A percentile compares a stretch with the other conserved stretches of the same genome.
Evolutionary conservation across 176 grass and related monocot species (phyloP).

Genomic region (Phoenix roebelenii): DNA sequence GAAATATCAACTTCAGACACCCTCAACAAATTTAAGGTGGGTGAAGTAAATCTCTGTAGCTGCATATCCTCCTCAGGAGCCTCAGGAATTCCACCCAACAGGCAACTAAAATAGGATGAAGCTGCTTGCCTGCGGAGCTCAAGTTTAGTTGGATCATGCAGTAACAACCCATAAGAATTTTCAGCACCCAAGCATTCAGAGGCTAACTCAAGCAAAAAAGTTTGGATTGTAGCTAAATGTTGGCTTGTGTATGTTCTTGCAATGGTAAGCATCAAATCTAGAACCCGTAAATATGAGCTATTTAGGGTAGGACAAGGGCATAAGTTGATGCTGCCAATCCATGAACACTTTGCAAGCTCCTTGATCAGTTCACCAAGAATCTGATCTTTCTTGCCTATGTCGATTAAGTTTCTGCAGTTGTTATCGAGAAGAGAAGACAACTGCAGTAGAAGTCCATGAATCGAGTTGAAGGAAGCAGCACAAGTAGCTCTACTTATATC

Average conservation of each 20-base stretch:
- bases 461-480: constrained; percentile 63
- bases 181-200: constrained; percentile 45
- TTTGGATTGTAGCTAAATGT: constrained; percentile 35
- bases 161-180: constrained; percentile 26
- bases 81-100: constrained; percentile 41
- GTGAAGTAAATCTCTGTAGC: constrained; percentile 35
- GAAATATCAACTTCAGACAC: constrained; percentile 22
- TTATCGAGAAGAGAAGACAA: constrained; percentile 69
- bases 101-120: constrained; percentile 77
- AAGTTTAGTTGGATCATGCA: constrained; percentile 78
- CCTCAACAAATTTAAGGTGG: constrained; percentile 15
- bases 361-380: constrained; percentile 59
- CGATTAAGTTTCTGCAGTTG: constrained; percentile 53
- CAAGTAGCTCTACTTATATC: constrained; percentile 5
- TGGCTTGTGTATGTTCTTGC: constrained; percentile 39
- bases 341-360: constrained; percentile 59
- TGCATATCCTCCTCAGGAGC: constrained; percentile 36
- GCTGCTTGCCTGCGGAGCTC: constrained; percentile 69
- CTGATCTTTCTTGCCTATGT: constrained; percentile 55
- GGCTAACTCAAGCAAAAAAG: constrained; percentile 46
- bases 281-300: constrained; percentile 58
- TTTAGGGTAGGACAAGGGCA: constrained; percentile 65
- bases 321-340: constrained; percentile 51
- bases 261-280: constrained; percentile 74
- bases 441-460: constrained; percentile 86